Evolutionary conservation across 2,329 filamentous ascomycete genomes (phyloP).

Genomic region (Cucurbitaria berberidis): DNA sequence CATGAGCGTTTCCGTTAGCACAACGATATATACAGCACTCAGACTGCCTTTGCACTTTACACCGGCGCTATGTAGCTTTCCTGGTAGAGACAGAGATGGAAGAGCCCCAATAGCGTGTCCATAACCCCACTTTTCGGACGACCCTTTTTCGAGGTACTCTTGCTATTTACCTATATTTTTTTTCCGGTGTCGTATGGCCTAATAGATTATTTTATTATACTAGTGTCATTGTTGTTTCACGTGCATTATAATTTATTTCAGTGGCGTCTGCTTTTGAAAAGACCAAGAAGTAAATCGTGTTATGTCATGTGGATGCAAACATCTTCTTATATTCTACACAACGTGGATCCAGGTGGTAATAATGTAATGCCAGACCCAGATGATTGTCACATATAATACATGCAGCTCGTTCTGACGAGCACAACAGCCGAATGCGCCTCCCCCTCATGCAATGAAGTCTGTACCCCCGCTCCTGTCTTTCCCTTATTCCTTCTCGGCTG

Average conservation of each 20-base stretch:
- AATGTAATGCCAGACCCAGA: slow-evolving; percentile 1
- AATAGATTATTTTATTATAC: no score
- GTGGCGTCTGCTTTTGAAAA: no score
- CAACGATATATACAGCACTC: not conserved
- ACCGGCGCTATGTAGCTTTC: slow-evolving; percentile 3
- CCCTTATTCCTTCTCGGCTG: not conserved
- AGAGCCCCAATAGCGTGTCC: no score
- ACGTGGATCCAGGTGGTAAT: slow-evolving; percentile 9
- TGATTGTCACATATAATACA: slow-evolving; percentile 32
- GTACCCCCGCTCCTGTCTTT: not conserved
- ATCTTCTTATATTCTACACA: slow-evolving; percentile 18
- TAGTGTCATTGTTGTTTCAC: no score
- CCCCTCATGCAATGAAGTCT: not conserved
- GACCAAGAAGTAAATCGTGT: no score
- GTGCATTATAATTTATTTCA: no score
- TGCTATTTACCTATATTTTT: no score
- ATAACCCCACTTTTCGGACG: no score
- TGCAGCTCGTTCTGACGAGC: not conserved
- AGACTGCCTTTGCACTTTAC: slow-evolving; percentile 13
- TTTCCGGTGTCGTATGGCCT: no score
- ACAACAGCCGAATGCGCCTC: not conserved
- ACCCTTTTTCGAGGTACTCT: no score
- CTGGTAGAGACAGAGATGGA: not conserved
- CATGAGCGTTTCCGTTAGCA: not conserved
- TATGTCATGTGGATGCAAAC: no score